Conservation (phyloP, 306 rosid species). For the Quercus cerris region DNA sequence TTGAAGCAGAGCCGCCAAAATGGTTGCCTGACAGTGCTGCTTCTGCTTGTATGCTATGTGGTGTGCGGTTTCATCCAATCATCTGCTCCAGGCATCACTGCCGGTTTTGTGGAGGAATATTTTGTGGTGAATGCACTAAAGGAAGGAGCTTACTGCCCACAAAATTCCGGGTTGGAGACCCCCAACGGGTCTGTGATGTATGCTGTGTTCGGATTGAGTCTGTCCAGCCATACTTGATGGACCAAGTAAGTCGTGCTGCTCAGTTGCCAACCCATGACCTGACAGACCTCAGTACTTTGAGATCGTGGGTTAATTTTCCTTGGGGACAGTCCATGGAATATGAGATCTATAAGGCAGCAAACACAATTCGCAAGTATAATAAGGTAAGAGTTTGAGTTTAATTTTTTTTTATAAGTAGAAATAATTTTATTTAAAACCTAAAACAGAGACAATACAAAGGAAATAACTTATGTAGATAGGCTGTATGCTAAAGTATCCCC, state of each 20-base stretch:
- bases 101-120: constrained; percentile 96
- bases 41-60: constrained; percentile 87
- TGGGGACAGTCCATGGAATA: constrained; percentile 95
- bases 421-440: no score
- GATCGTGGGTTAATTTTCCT: constrained; percentile 94
- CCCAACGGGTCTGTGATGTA: constrained; percentile 92
- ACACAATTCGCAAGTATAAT: constrained; percentile 62
- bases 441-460: no score
- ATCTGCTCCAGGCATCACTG: constrained; percentile 96
- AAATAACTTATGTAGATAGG: no score
- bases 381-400: constrained; percentile 35
- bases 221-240: constrained; percentile 83
- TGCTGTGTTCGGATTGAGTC: constrained; percentile 89
- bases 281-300: constrained; percentile 87
- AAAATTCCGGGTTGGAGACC: constrained; percentile 73
- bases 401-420: no score
- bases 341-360: constrained; percentile 92
- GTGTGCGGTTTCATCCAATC: constrained; percentile 89
- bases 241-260: constrained; percentile 89
- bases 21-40: constrained; percentile 98
- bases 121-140: constrained; percentile 87
- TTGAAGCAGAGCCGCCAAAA: constrained; percentile 87
- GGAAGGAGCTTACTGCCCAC: constrained; percentile 86
- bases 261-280: constrained; percentile 87
- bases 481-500: no score